Evolutionary conservation across 1,284 basidiomycete species (phyloP).

Genomic region (Chiua sp.): DNA sequence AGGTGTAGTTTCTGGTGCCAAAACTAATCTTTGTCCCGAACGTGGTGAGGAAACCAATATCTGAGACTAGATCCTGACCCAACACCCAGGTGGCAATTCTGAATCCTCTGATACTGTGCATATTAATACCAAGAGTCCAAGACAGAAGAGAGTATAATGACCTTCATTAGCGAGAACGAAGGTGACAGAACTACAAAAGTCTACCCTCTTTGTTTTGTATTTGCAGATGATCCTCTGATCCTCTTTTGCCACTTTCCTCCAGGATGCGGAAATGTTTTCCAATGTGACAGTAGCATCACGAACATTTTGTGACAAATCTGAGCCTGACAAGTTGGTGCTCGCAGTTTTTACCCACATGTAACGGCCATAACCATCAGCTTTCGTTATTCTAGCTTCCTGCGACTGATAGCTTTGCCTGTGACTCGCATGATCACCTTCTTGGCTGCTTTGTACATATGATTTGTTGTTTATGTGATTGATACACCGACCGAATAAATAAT

Average conservation of each 20-base stretch:
- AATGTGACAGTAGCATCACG: too few species aligned
- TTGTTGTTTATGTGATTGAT: too few species aligned
- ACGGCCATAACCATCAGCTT: too few species aligned
- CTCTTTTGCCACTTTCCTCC: neutral
- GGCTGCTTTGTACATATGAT: too few species aligned
- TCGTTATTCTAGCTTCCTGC: too few species aligned
- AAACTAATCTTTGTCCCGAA: conserved; percentile 27
- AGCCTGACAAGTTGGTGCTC: too few species aligned
- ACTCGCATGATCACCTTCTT: too few species aligned
- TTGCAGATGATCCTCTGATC: conserved; percentile 13
- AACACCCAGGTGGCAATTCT: neutral
- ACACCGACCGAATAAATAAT: too few species aligned
- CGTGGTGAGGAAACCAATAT: neutral
- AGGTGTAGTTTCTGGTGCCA: neutral
- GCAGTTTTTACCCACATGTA: too few species aligned
- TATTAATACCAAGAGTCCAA: neutral
- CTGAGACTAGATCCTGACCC: neutral
- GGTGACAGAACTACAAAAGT: conserved; percentile 20
- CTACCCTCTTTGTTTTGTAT: conserved; percentile 18
- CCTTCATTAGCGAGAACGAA: neutral
- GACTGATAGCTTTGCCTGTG: too few species aligned
- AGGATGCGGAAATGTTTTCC: too few species aligned
- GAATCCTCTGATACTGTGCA: neutral
- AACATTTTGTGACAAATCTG: too few species aligned
- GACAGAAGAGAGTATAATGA: neutral